Evolutionary conservation across 208 protist species (phyloP), one percentile per base, ranked within the genome.

Genomic region (Porcisia deanei): DNA sequence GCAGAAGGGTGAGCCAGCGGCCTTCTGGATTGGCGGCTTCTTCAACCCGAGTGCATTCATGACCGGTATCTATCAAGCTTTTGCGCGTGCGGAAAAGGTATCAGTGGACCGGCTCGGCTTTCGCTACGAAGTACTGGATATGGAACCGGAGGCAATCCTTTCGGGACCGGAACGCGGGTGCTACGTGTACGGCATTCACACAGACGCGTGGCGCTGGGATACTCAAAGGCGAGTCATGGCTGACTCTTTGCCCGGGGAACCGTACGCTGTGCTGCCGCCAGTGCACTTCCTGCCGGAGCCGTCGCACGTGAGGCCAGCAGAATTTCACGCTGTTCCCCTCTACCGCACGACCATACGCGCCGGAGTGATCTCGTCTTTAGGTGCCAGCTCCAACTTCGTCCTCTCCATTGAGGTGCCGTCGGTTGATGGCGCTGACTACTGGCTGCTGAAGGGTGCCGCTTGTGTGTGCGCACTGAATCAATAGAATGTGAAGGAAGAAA

Each of bases 1-100:
- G 65, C 83, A 87, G 45, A 87, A 94, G 49, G 99, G 98, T 2
- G 87, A 95, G 76, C 98, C 99, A 53, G 85, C 66, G 22, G 87
- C 88, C 37, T 99, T 98, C 87, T 99, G 97, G 97, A 89, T 99
- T 45, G 90, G 94, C 52, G 98, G 97, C 53, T 98, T 99, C 85
- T 99, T 99, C 90, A 99, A 99, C 90, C 98, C 98, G 55, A 99
- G 99, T 85, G 98, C 96, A 52, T 99, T 99, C 86, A 96, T 99
- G 86, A 99, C 99, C 9, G 99, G 97, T 74, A 90, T 95, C 37
- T 96, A 98, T 64, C 98, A 99, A 77, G 88, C 97, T 73, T 98
- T 98, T 82, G 98, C 98, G 20, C 92, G 99, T 49, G 91, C 97
- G 53, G 95, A 99, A 82, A 82, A 88, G 34, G 88, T 99, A 14